Percentiles rank a stretch among this genome's conserved stretches.
Evolutionary conservation across 1,284 basidiomycete species (phyloP).

Genomic region (Marasmius fiardii): DNA sequence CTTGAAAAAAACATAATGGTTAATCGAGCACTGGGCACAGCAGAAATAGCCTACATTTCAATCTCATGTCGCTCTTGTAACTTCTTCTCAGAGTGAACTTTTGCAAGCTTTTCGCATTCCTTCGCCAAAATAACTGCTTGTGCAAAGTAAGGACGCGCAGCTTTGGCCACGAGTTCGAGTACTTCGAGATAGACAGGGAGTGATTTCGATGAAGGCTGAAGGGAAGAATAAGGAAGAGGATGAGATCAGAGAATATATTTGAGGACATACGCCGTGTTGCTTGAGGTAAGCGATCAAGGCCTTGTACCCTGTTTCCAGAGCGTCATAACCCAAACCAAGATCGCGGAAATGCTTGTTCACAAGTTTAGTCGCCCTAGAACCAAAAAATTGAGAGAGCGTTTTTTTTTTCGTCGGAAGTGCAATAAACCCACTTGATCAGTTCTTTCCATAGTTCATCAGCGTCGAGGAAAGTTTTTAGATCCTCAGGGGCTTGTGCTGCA

Average conservation of each 20-base stretch:
- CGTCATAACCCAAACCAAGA: no score
- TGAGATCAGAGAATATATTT: neutral
- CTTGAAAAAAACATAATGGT: neutral
- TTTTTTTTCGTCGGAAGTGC: no score
- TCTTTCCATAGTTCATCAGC: neutral
- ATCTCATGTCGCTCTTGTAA: neutral
- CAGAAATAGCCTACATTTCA: neutral
- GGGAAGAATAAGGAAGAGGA: neutral
- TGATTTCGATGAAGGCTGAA: neutral
- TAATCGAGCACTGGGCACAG: neutral
- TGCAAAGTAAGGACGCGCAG: neutral
- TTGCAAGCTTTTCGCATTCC: neutral
- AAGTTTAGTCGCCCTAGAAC: neutral
- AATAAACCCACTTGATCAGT: neutral
- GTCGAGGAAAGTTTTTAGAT: neutral
- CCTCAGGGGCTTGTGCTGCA: neutral
- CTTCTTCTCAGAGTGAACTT: neutral
- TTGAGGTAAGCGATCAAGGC: no score
- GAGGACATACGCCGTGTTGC: no score
- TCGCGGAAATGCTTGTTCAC: neutral
- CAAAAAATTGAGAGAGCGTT: neutral
- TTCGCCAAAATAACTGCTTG: neutral
- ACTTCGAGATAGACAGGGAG: neutral
- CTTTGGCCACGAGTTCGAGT: neutral
- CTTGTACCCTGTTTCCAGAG: no score